Conservation (phyloP, 331 rosid species). For the Arachis monticola region DNA sequence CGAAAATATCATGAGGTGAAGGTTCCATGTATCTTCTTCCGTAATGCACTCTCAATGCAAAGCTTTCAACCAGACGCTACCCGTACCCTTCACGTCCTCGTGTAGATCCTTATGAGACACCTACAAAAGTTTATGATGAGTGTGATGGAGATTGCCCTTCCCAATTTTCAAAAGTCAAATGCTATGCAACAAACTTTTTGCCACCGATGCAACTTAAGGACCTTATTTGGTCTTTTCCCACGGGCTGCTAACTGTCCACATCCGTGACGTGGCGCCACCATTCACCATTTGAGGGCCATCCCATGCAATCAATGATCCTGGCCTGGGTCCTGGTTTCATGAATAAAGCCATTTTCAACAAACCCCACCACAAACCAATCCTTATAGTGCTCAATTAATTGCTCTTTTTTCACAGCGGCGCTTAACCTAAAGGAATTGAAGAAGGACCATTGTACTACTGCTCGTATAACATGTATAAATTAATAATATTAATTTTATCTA, state of each 20-base stretch:
- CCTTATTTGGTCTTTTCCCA: constrained; percentile 14
- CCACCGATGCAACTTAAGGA: constrained; percentile 8
- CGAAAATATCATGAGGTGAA: background rate
- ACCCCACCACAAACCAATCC: constrained; percentile 1
- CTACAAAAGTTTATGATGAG: background rate
- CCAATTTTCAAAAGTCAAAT: background rate
- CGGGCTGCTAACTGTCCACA: background rate
- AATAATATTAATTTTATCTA: background rate
- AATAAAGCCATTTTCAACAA: background rate
- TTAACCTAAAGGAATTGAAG: no score
- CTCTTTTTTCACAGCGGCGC: background rate
- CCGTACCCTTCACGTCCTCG: background rate
- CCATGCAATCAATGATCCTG: constrained; percentile 26
- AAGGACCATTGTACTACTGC: no score
- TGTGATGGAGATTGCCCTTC: background rate
- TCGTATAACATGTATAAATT: no score
- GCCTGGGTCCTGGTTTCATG: background rate
- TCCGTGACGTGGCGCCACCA: constrained; percentile 36
- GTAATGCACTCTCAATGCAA: background rate
- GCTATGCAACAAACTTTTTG: background rate
- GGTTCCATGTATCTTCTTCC: background rate
- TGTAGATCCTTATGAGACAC: background rate
- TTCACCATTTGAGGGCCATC: background rate
- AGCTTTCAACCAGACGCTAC: background rate
- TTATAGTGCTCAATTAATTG: background rate